These are phyloP conservation scores for Phycomyces nitens DNA, from an alignment of 192 early-diverging fungal species.

Conservation along the genomic window DNA sequence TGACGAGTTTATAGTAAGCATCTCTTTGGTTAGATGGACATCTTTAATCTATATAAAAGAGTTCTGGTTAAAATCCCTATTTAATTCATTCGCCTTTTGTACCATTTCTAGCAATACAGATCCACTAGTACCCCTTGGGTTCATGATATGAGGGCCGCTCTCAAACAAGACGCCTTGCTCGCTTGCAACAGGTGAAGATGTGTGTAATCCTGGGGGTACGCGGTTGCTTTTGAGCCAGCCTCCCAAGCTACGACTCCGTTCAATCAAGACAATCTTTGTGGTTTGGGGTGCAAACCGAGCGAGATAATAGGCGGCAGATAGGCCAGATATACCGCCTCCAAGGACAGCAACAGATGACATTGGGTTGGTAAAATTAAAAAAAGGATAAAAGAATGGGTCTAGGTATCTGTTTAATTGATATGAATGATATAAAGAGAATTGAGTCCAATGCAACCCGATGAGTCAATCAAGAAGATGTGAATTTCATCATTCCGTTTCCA, in stretches of 20 bases:
- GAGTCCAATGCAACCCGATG: too few relatives aligned
- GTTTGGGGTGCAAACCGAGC: constrained; percentile 40
- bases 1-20: constrained; percentile 56
- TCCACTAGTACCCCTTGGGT: constrained; percentile 67
- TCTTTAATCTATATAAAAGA: constrained; percentile 49
- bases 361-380: too few relatives aligned
- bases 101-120: constrained; percentile 75
- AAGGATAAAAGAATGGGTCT: background rate
- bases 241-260: constrained; percentile 65
- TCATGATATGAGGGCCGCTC: constrained; percentile 78
- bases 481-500: too few relatives aligned
- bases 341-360: constrained; percentile 57
- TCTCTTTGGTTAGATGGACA: constrained; percentile 55
- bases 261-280: constrained; percentile 67
- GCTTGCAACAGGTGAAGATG: background rate
- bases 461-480: too few relatives aligned
- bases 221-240: constrained; percentile 81
- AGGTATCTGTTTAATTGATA: background rate
- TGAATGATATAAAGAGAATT: too few relatives aligned
- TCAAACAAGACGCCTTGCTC: constrained; percentile 60
- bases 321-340: constrained; percentile 89
- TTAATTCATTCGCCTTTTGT: background rate
- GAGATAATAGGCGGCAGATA: constrained; percentile 80
- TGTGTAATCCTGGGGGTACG: constrained; percentile 34
- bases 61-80: too few relatives aligned